Evolutionary conservation across 257 asterid species (phyloP), one percentile per base, ranked within the genome.

Genomic region (Solanum boliviense): DNA sequence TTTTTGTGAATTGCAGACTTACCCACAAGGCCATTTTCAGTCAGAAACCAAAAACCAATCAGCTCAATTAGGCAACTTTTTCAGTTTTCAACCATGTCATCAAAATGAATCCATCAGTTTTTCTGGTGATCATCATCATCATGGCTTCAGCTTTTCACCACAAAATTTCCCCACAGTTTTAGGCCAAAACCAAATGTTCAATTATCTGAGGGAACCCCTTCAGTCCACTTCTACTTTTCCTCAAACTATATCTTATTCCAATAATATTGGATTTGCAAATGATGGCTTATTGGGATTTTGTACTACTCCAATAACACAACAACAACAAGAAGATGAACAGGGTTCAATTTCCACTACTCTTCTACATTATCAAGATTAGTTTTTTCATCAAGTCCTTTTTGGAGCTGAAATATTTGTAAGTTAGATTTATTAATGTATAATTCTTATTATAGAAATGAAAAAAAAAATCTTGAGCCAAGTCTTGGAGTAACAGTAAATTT

Each of bases 161-260:
- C 85, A 82, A 8, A 46, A 82, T 5, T 82, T 29, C 85, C 41
- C 85, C 11, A 9, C 41, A 29, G 18, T 46, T 29, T 86, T 93
- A 27, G 95, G 92, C 76, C 95, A 94, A 34, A 93, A 90, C 89
- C 98, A 95, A 88, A 67, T 93, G 35, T 89, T 91, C 89, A 76
- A 95, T 74, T 35, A 74, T 90, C 99, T 94, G 98, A 95, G 99
- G 99, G 99, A 98, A 97, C 93, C 99, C 99, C 99, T 96, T 97
- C 99, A 97, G 99, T 97, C 99, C 98, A 95, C 95, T 97, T 91
- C 89, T 92, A 98, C 96, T 92, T 98, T 39, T 78, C 62, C 84
- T 78, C 84, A 41, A 16, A 41, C 84, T 78, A 15, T 4, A 41
- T 81, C 68, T 82, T 48, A 25, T 48, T 20, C 68, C 35, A 46